A percentile compares a stretch with the other conserved stretches of the same genome.
phyloP scores from a whole-genome alignment of 306 rosid species.

The Vachellia collinsii region DNA sequence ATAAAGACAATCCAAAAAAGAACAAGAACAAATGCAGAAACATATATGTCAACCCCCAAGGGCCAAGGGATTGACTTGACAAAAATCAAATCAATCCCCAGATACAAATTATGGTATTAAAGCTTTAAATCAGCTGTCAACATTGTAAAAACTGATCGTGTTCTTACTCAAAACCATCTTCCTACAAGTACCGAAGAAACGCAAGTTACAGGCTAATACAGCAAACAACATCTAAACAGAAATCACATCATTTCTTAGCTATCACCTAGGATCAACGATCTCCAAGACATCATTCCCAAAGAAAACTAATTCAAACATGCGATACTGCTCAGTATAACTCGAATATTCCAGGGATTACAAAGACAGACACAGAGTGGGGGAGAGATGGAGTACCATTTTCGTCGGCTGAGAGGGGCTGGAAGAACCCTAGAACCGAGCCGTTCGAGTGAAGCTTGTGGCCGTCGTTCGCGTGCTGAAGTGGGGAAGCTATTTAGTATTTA shows the following conservation, averaged over 20 bases:
- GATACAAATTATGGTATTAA: not conserved
- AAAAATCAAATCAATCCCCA: not conserved
- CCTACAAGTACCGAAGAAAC: not conserved
- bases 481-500: not conserved
- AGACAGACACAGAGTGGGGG: not conserved
- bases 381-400: constrained; percentile 3
- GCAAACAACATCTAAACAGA: not conserved
- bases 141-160: not conserved
- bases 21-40: not conserved
- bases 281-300: not conserved
- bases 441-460: not conserved
- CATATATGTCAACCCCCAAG: not conserved
- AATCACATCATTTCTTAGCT: not conserved
- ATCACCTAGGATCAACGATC: not conserved
- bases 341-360: not conserved
- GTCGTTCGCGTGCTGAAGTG: not conserved
- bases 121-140: not conserved
- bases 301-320: not conserved
- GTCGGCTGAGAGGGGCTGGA: not conserved
- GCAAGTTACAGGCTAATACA: not conserved
- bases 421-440: not conserved
- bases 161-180: not conserved
- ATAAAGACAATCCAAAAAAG: not conserved
- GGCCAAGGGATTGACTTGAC: not conserved
- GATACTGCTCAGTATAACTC: too few species aligned